Conservation (phyloP, 805 yeast species). For the Ogataea trehaloabstinens region DNA sequence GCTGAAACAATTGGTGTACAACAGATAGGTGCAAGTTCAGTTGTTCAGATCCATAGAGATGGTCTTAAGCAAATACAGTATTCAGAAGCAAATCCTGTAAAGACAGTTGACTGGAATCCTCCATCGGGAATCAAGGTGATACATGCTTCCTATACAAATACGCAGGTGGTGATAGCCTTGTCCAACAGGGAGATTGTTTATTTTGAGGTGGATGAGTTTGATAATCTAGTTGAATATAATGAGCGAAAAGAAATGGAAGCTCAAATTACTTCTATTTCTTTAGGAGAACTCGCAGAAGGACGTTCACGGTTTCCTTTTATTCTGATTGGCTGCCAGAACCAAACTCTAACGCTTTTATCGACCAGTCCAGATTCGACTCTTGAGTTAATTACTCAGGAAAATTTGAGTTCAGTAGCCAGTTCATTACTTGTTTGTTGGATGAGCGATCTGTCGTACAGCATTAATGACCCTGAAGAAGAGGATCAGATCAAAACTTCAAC, state of each 20-base stretch:
- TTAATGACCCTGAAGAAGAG: constrained; percentile 14
- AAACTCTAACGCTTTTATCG: constrained; percentile 66
- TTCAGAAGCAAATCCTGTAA: constrained; percentile 26
- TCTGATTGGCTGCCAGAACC: constrained; percentile 71
- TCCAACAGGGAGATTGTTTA: constrained; percentile 76
- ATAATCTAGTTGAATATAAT: constrained; percentile 68
- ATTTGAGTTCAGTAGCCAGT: constrained; percentile 46
- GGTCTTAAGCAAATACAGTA: constrained; percentile 62
- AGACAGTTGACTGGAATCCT: constrained; percentile 68
- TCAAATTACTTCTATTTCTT: constrained; percentile 45
- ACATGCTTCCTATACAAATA: constrained; percentile 57
- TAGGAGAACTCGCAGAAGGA: constrained; percentile 51
- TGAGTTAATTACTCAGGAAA: constrained; percentile 62
- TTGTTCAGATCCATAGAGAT: constrained; percentile 69
- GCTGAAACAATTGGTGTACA: constrained; percentile 66
- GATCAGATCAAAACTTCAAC: constrained; percentile 15
- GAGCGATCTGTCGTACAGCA: constrained; percentile 10
- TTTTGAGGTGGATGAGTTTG: constrained; percentile 72
- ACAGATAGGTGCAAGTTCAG: constrained; percentile 59
- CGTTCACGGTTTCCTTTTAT: constrained; percentile 52
- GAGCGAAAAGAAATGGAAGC: constrained; percentile 55
- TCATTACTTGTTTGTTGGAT: constrained; percentile 30
- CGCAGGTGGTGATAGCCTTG: constrained; percentile 69
- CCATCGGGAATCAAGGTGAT: constrained; percentile 71
- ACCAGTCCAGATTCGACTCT: constrained; percentile 58